Percentiles rank a stretch among this genome's conserved stretches.
Conservation (phyloP, 805 yeast species). For the Wickerhamomyces tratensis region DNA sequence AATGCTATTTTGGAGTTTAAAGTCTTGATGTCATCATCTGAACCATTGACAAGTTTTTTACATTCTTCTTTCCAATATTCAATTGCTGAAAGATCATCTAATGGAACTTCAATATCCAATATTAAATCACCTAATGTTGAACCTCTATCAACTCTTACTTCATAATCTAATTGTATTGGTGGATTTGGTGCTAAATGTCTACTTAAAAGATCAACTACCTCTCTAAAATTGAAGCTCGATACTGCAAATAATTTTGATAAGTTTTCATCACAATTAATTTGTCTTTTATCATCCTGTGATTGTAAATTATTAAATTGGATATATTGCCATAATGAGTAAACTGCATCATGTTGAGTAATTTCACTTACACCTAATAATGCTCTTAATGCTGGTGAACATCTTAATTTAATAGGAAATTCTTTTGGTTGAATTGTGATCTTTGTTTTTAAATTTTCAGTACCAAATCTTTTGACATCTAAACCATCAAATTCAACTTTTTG, state of each 20-base stretch:
- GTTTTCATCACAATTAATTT: conserved; percentile 40
- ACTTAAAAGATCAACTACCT: conserved; percentile 57
- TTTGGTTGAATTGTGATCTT: conserved; percentile 76
- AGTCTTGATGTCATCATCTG: conserved; percentile 22
- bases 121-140: conserved; percentile 74
- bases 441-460: conserved; percentile 53
- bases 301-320: conserved; percentile 57
- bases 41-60: conserved; percentile 17
- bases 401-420: conserved; percentile 58
- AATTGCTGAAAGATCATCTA: conserved; percentile 20
- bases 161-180: conserved; percentile 72
- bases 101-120: conserved; percentile 62
- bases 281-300: conserved; percentile 44
- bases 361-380: conserved; percentile 67
- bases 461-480: conserved; percentile 75
- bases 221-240: conserved; percentile 55
- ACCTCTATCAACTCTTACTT: conserved; percentile 66
- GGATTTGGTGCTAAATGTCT: conserved; percentile 67
- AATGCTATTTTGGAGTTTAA: conserved; percentile 24
- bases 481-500: conserved; percentile 68
- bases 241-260: conserved; percentile 34
- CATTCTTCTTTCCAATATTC: conserved; percentile 21
- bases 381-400: conserved; percentile 56
- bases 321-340: conserved; percentile 74
- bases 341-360: conserved; percentile 79